These are phyloP conservation scores for Coemansia sp. DNA, from an alignment of 192 early-diverging fungal genomes.

Conservation along the genomic window DNA sequence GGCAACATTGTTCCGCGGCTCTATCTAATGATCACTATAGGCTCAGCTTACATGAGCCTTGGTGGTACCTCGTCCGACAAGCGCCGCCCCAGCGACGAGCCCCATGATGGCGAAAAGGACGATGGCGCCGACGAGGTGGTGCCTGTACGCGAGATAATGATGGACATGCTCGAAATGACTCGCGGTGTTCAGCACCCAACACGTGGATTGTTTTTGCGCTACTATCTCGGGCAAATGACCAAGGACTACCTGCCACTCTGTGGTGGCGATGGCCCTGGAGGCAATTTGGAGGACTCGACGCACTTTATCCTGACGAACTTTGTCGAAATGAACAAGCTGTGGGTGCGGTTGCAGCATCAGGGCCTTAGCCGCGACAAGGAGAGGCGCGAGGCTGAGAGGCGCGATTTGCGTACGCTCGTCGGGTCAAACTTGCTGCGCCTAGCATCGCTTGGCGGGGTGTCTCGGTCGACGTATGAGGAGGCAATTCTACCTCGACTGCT, in stretches of 20 bases:
- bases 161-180: slow-evolving; percentile 99
- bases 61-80: slow-evolving; percentile 16
- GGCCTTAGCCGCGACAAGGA: slow-evolving; percentile 93
- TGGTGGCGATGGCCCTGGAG: slow-evolving; percentile 58
- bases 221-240: slow-evolving; percentile 94
- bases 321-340: slow-evolving; percentile 99
- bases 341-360: slow-evolving; percentile 98
- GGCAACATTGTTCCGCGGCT: slow-evolving; percentile 98
- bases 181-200: slow-evolving; percentile 99
- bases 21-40: slow-evolving; percentile 99
- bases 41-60: slow-evolving; percentile 94
- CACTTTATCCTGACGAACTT: slow-evolving; percentile 97
- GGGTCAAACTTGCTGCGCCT: slow-evolving; percentile 95
- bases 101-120: slow-evolving; percentile 1
- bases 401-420: slow-evolving; percentile 93
- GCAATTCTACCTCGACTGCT: slow-evolving; percentile 91
- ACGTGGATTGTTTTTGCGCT: slow-evolving; percentile 94
- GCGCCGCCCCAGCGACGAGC: slow-evolving; percentile 5
- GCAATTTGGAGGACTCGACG: slow-evolving; percentile 90
- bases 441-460: slow-evolving; percentile 88
- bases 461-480: slow-evolving; percentile 78
- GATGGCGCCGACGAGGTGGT: slow-evolving; percentile 63
- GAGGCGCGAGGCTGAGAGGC: slow-evolving; percentile 93
- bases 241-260: slow-evolving; percentile 92
- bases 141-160: slow-evolving; percentile 95